phyloP scores from a whole-genome alignment of 2,329 filamentous ascomycete species.

The Decorospora gaudefroyi region DNA sequence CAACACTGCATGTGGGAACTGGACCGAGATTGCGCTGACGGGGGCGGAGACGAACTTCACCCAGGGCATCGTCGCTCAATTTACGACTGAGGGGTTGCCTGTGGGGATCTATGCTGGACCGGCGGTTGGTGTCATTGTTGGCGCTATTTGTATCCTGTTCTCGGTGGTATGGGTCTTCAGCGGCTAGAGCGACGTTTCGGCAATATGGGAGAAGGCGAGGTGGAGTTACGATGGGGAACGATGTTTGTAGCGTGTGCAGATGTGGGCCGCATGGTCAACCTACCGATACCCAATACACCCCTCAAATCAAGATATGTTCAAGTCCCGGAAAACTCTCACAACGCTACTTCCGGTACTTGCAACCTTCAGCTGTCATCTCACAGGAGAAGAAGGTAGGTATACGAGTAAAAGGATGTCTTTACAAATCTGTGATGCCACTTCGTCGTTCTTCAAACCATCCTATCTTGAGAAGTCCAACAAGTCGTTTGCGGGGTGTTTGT shows the following conservation, averaged over 20 bases:
- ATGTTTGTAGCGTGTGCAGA: too few species aligned
- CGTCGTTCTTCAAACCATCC: too few species aligned
- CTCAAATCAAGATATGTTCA: too few species aligned
- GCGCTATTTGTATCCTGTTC: conserved; percentile 19
- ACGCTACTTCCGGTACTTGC: too few species aligned
- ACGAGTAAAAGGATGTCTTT: background rate
- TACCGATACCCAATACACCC: background rate
- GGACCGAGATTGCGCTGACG: conserved; percentile 51
- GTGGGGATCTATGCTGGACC: conserved; percentile 39
- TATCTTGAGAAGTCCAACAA: too few species aligned
- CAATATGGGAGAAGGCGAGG: background rate
- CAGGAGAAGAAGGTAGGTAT: too few species aligned
- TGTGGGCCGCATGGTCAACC: background rate
- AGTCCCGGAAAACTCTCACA: too few species aligned
- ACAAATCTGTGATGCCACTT: background rate
- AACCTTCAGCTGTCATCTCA: too few species aligned
- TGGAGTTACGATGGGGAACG: background rate
- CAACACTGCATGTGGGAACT: conserved; percentile 54
- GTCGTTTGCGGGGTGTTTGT: background rate
- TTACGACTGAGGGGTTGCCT: conserved; percentile 36
- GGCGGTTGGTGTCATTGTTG: conserved; percentile 23
- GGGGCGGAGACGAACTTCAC: conserved; percentile 55
- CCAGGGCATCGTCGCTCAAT: conserved; percentile 48
- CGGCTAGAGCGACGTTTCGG: conserved; percentile 4
- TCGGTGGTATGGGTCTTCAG: conserved; percentile 35